Base-by-base conservation (phyloP, 2,329 filamentous ascomycete genomes). In the Xylaria sp. region DNA sequence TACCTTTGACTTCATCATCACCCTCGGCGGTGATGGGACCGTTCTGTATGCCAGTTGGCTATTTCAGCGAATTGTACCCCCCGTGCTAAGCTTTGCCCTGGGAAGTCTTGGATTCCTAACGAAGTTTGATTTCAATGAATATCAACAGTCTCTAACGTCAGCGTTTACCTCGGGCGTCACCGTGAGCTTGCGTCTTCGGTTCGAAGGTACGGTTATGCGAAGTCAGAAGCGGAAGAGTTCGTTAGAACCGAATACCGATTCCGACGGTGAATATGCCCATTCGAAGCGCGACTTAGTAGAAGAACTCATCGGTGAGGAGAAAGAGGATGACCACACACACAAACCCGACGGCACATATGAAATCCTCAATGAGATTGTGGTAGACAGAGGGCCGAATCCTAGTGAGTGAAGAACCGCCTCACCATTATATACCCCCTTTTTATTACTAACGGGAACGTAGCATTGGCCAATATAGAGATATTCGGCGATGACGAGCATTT, bases 401-500 rank as follows among this genome's bases (percentile, higher is more conserved):
- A 96, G 89, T 91, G 78, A 78, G 87, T 79, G 23, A 10, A 50
- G 46, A 23, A n/a, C 9, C 23, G 9, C 30, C 19, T 55, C n/a
- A 16, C 55, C 60, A 54, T 48, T 23, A 39, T 23, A 34, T 4
- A 2, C 2, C 1, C n/a, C 50, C 16, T 34, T 52, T 16, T 39
- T 16, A 8, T 3, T 2, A 47, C 59, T 64, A 9, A 67, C 59
- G 48, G 2, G 35, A 7, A 16, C 19, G 7, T 66, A 92, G 89
- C 92, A 57, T 93, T 99, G 90, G 94, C 91, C 9, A 88, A 86
- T 55, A 92, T 90, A 18, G 93, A 97, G 72, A 83, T 97, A 30
- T 97, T 97, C 72, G 92, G 92, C 18, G 93, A 97, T 68, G 91
- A 97, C 68, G 91, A 96, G 73, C 92, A 96, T 74, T 94, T 97